Base-by-base conservation (phyloP, 768 basidiomycete genomes). In the Tephrocybe rancida region DNA sequence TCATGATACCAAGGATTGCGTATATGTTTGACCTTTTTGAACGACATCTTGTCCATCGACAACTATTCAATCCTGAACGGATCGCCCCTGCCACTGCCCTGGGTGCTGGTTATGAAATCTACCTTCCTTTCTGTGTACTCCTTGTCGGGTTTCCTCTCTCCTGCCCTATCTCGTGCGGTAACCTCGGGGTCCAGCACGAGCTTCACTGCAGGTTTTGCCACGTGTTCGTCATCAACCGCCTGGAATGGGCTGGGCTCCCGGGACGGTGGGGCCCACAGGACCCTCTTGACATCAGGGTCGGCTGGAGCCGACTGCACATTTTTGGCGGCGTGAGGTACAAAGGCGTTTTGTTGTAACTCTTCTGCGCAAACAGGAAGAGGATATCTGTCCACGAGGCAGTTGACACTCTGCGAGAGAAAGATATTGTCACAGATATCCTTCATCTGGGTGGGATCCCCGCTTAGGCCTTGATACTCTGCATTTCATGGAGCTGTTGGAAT, bases 1-100 rank as follows among this genome's bases (percentile, higher is more conserved):
- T 89, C 90, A 59, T 92, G 84, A 61, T 98, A 98, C 94, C 95
- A 98, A 2, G 88, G 87, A 65, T 98, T 98, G 37, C 91, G 84
- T 47, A 97, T 69, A 64, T 93, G 88, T 22, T 86, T 81, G 29
- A 88, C 88, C 41, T 82, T 82, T 56, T 76, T 70, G 70, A 98
- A 98, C 0, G 92, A 85, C 2, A 98, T 67, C 2, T 79, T 77
- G 11, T 81, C 73, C 0, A 84, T 89, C 59, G 79, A 82, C 42
- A 95, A 58, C 95, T 96, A 97, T 60, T 94, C 80, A 22, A 97
- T 72, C 55, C 79, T 78, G 79, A 98, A 97, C 3, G 88, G 77
- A 47, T 86, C 81, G 13, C 90, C 92, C 92, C 90, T 91, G 10
- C 89, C 90, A n/a, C 89, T 90, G 90, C 2, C 53, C 58, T 19